Evolutionary conservation across 2,329 filamentous ascomycete species (phyloP).

Genomic region (Xylaria sp.): DNA sequence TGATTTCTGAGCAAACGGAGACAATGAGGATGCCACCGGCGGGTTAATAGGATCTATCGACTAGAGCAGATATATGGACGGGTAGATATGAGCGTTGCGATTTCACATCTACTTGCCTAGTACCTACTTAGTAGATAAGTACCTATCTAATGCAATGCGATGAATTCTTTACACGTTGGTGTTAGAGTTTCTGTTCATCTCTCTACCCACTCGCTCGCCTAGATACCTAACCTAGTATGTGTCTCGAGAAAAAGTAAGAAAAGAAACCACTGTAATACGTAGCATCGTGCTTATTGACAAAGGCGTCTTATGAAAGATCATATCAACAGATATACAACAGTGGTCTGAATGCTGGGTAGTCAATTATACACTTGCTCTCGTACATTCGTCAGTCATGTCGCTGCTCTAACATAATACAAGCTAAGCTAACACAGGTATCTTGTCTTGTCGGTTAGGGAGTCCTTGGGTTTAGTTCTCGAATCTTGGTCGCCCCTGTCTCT

Average conservation of each 20-base stretch:
- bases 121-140: background rate
- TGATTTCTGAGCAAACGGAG: background rate
- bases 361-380: constrained; percentile 24
- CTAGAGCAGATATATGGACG: background rate
- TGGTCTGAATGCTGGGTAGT: background rate
- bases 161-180: background rate
- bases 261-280: background rate
- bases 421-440: constrained; percentile 11
- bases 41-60: background rate
- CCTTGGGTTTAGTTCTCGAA: background rate
- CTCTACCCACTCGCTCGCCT: background rate
- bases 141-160: background rate
- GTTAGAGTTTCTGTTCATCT: background rate
- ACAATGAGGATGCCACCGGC: no score
- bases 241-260: background rate
- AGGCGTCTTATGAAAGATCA: background rate
- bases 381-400: constrained; percentile 29
- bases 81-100: background rate
- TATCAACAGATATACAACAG: background rate
- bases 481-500: background rate
- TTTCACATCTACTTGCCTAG: background rate
- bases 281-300: background rate
- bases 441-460: background rate
- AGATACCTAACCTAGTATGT: background rate
- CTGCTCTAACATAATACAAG: constrained; percentile 22